A percentile compares a stretch with the other conserved stretches of the same genome.
phyloP scores from a whole-genome alignment of 2,329 filamentous ascomycete species.

The Nannizziopsis barbatae region DNA sequence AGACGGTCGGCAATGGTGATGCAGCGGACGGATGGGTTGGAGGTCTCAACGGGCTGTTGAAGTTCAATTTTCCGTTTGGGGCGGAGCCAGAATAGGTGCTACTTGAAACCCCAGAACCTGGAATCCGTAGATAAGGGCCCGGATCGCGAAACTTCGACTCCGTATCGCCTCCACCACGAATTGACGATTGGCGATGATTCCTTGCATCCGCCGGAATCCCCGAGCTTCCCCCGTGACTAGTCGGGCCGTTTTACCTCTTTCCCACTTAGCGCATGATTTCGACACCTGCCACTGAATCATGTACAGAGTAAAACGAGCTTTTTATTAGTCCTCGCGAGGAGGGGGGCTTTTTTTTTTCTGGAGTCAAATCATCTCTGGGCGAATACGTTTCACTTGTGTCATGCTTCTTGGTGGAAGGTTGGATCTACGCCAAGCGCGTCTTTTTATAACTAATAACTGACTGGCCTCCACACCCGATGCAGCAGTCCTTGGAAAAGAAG shows the following conservation, averaged over 20 bases:
- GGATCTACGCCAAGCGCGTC: no score
- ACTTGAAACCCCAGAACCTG: neutral
- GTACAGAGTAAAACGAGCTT: neutral
- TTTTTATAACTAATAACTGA: no score
- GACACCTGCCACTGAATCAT: neutral
- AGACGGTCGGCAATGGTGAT: constrained; percentile 37
- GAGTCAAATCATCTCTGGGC: neutral
- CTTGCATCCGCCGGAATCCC: neutral
- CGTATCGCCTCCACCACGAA: no score
- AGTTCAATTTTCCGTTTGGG: constrained; percentile 97
- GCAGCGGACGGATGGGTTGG: constrained; percentile 92
- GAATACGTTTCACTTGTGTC: constrained; percentile 4
- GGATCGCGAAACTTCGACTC: no score
- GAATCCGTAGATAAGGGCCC: constrained; percentile 1
- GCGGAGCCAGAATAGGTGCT: constrained; percentile 34
- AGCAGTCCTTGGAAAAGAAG: no score
- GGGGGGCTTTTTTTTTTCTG: neutral
- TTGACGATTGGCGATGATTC: neutral
- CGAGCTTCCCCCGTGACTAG: constrained; percentile 1
- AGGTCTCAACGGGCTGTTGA: constrained; percentile 79
- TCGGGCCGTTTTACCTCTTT: neutral
- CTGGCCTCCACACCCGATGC: no score
- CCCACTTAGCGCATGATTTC: neutral
- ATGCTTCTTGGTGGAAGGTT: neutral
- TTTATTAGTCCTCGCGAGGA: neutral